These are phyloP conservation scores for Xanthoparmelia taractica DNA, from an alignment of 495 filamentous ascomycete species.

Conservation along the genomic window DNA sequence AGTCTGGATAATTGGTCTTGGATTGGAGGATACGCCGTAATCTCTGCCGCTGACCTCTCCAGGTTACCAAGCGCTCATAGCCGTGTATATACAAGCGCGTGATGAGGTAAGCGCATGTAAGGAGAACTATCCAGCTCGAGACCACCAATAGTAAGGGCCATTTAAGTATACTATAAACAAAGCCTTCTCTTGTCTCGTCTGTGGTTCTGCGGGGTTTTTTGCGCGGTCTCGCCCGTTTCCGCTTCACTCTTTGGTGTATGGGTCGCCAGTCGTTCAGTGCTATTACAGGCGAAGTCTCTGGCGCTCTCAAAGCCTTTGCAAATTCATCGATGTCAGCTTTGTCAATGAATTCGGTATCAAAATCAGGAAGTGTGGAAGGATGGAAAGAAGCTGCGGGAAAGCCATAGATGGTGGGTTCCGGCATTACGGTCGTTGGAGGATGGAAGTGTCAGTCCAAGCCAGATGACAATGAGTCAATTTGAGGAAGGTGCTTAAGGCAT, in stretches of 20 bases:
- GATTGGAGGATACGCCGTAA: slow-evolving; percentile 62
- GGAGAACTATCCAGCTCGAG: slow-evolving; percentile 65
- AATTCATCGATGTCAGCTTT: slow-evolving; percentile 44
- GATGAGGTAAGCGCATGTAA: slow-evolving; percentile 61
- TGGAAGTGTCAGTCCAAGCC: neutral
- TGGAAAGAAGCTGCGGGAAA: slow-evolving; percentile 30
- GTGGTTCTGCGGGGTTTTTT: slow-evolving; percentile 45
- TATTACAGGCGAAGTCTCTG: slow-evolving; percentile 46
- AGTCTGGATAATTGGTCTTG: slow-evolving; percentile 69
- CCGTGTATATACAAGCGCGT: slow-evolving; percentile 83
- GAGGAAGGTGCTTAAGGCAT: no score
- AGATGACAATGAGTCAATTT: no score
- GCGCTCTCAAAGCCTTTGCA: slow-evolving; percentile 44
- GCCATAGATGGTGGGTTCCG: slow-evolving; percentile 9
- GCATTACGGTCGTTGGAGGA: neutral
- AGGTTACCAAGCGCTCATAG: slow-evolving; percentile 63
- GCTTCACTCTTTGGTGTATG: slow-evolving; percentile 58
- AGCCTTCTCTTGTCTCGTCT: slow-evolving; percentile 91
- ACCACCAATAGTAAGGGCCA: slow-evolving; percentile 83
- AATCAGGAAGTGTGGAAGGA: slow-evolving; percentile 50
- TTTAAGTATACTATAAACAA: slow-evolving; percentile 78
- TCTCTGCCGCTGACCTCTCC: slow-evolving; percentile 58
- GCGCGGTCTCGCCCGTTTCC: slow-evolving; percentile 33
- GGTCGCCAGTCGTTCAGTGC: slow-evolving; percentile 84
- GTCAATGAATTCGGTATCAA: slow-evolving; percentile 57